A percentile compares a stretch with the other conserved stretches of the same genome.
Evolutionary conservation across 176 grass and related monocot species (phyloP).

Genomic region (Zoysia japonica): DNA sequence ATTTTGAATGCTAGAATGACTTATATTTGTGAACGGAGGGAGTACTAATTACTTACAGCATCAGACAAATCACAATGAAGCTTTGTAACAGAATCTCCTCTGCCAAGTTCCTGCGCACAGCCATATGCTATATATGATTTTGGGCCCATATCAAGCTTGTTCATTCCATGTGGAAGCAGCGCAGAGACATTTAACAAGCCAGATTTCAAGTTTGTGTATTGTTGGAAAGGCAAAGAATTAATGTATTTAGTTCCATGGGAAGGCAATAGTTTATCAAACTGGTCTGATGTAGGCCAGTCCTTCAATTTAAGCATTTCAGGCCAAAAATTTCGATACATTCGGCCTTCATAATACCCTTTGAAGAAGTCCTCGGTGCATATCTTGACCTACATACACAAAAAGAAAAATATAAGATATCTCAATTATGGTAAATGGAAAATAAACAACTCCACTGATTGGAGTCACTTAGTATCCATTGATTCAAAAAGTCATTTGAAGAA

Average conservation of each 20-base stretch:
- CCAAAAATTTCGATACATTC: slow-evolving; percentile 59
- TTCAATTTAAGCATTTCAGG: slow-evolving; percentile 86
- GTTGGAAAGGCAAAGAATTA: slow-evolving; percentile 67
- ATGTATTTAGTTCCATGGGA: slow-evolving; percentile 57
- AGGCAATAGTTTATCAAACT: slow-evolving; percentile 80
- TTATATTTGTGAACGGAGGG: too few species aligned
- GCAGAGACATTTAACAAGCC: slow-evolving; percentile 65
- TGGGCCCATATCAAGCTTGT: slow-evolving; percentile 82
- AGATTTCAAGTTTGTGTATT: slow-evolving; percentile 69
- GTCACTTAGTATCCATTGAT: not conserved
- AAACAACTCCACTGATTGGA: slow-evolving; percentile 2
- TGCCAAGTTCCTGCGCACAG: slow-evolving; percentile 60
- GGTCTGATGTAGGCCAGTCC: slow-evolving; percentile 78
- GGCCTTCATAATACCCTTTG: slow-evolving; percentile 54
- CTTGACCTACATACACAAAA: slow-evolving; percentile 45
- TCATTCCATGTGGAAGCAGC: slow-evolving; percentile 52
- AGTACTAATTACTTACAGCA: slow-evolving; percentile 65
- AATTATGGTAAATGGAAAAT: not conserved
- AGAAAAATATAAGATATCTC: slow-evolving; percentile 29
- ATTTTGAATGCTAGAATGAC: too few species aligned
- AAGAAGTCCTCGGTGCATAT: slow-evolving; percentile 57
- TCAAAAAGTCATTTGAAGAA: not conserved
- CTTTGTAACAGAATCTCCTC: slow-evolving; percentile 90
- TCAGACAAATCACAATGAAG: slow-evolving; percentile 85
- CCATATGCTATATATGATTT: slow-evolving; percentile 97